phyloP scores from a whole-genome alignment of 2,329 filamentous ascomycete species.

The Pyrenophora teres region DNA sequence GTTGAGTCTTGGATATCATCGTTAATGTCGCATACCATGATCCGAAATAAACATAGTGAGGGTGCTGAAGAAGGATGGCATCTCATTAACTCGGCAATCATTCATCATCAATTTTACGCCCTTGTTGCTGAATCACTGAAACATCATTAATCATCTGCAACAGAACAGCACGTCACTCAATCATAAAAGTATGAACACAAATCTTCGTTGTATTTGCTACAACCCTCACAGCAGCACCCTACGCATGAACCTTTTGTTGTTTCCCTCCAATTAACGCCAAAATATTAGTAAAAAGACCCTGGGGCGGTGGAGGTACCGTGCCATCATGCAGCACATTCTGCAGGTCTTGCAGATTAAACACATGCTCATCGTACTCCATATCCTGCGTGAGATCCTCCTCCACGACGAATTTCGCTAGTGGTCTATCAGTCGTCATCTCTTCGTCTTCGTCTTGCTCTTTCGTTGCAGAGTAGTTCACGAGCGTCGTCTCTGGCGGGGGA shows the following conservation, averaged over 20 bases:
- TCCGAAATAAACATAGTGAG: too few species aligned
- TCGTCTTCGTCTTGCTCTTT: slow-evolving; percentile 16
- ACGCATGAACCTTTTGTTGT: slow-evolving; percentile 15
- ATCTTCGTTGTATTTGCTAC: background rate
- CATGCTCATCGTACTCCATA: slow-evolving; percentile 16
- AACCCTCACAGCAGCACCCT: slow-evolving; percentile 1
- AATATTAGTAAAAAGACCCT: slow-evolving; percentile 22
- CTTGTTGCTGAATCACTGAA: too few species aligned
- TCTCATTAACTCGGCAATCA: too few species aligned
- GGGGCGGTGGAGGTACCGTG: slow-evolving; percentile 20
- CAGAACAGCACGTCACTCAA: too few species aligned
- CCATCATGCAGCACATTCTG: slow-evolving; percentile 27
- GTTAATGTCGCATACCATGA: too few species aligned
- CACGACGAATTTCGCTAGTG: slow-evolving; percentile 2
- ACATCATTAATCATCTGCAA: too few species aligned
- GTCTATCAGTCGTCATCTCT: background rate
- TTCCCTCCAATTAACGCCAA: slow-evolving; percentile 22
- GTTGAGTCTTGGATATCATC: too few species aligned
- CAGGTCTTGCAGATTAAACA: slow-evolving; percentile 22
- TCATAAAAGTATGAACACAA: background rate
- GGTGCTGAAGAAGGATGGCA: too few species aligned
- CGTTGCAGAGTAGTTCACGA: slow-evolving; percentile 4
- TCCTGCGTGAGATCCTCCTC: slow-evolving; percentile 19
- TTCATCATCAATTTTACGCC: too few species aligned
- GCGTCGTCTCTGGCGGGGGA: slow-evolving; percentile 41